Base-by-base conservation (phyloP, 257 asterid genomes). In the Lavandula angustifolia region DNA sequence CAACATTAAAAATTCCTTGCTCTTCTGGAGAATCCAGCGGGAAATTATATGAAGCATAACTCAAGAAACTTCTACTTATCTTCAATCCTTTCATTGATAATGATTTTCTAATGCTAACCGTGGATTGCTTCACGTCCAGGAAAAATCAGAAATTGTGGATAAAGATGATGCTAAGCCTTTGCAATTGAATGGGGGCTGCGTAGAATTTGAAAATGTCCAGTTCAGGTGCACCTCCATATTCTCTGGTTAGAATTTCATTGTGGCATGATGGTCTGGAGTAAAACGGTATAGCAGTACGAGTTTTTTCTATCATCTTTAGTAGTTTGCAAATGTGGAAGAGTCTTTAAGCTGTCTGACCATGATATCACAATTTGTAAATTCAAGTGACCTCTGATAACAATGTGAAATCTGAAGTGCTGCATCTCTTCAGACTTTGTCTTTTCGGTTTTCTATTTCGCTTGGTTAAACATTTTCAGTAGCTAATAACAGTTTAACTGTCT, bases 121-220 rank as follows among this genome's bases (percentile, higher is more conserved):
- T 32, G 13, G 17, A 41, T 62, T 68, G 60, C 47, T 60, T 52
- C 66, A 50, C 43, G 54, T 70, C 49, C 83, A 94, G 99, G 99
- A 89, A 76, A 94, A 81, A 66, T 84, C 95, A 49, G 95, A 94
- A 27, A 83, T 94, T 58, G 84, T 80, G 72, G 84, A 87, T 69
- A 70, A 70, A 5, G 81, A 75, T 62, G 76, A 79, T 79, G 92
- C 97, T 18, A 83, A 84, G 75, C 87, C 96, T 57, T 79, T 94
- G 75, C 73, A 73, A 74, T 80, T 89, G 53, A 64, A 69, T 58
- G 96, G 95, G 67, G 95, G 96, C 58, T 54, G 78, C 75, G 75
- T 94, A 79, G 85, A 85, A 76, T 88, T 94, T 79, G 88, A 89
- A 54, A 76, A 86, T 31, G 96, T 90, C 67, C 90, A 90, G 78